These are phyloP conservation scores for Boechera retrofracta DNA, from an alignment of 345 rosid genomes.

Conservation along the genomic window DNA sequence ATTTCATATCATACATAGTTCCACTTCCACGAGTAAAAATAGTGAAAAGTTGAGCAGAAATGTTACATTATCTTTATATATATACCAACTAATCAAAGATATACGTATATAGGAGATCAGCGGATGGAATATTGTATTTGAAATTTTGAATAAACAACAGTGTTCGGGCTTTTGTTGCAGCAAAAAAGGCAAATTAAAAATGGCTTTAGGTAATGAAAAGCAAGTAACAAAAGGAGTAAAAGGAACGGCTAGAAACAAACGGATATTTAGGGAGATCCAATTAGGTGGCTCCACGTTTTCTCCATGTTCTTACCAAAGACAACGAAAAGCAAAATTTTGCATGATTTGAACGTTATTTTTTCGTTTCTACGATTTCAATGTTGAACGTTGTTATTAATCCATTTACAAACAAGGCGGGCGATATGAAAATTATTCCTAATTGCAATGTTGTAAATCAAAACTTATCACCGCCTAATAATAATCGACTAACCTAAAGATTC, in stretches of 20 bases:
- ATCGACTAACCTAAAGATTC: not conserved
- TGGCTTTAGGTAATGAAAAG: constrained; percentile 21
- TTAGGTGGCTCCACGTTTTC: constrained; percentile 46
- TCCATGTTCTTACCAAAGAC: constrained; percentile 7
- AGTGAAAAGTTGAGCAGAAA: not conserved
- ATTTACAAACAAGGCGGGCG: not conserved
- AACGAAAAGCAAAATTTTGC: not conserved
- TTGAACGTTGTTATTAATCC: not conserved
- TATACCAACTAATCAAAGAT: not conserved
- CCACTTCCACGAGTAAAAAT: not conserved
- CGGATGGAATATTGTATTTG: not conserved
- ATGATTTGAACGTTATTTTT: not conserved
- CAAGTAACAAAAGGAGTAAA: constrained; percentile 37
- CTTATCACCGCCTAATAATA: not conserved
- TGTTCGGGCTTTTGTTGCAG: not conserved
- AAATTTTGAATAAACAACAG: not conserved
- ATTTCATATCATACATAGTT: not conserved
- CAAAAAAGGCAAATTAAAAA: constrained; percentile 13
- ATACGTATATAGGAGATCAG: not conserved
- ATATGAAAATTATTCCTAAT: not conserved
- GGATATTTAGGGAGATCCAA: constrained; percentile 48
- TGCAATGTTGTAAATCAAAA: not conserved
- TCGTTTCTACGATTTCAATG: not conserved
- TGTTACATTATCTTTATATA: not conserved
- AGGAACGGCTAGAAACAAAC: constrained; percentile 48